Conservation (phyloP, 2,329 filamentous ascomycete species). For the Xylaria sp. region DNA sequence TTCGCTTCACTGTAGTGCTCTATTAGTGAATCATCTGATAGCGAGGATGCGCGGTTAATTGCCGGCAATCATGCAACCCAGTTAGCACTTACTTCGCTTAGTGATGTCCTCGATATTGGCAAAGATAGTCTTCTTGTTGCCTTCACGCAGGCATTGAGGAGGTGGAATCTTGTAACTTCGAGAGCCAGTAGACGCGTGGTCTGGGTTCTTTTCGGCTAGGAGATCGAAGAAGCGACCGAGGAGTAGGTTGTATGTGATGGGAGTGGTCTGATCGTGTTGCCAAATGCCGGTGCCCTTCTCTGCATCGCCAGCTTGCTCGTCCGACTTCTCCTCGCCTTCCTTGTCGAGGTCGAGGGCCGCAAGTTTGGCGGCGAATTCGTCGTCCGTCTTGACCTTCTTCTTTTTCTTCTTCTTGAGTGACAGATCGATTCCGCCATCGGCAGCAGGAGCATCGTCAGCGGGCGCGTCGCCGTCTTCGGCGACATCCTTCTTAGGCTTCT, state of each 20-base stretch:
- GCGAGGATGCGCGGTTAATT: background rate
- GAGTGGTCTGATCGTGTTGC: slow-evolving; percentile 80
- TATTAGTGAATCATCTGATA: slow-evolving; percentile 17
- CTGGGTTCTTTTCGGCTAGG: slow-evolving; percentile 94
- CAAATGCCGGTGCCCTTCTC: slow-evolving; percentile 91
- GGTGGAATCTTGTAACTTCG: slow-evolving; percentile 99
- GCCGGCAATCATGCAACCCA: background rate
- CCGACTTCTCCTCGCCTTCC: slow-evolving; percentile 59
- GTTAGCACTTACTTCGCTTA: slow-evolving; percentile 73
- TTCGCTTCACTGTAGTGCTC: slow-evolving; percentile 78
- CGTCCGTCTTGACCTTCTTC: slow-evolving; percentile 58
- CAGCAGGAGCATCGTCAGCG: slow-evolving; percentile 68
- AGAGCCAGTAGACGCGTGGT: slow-evolving; percentile 86
- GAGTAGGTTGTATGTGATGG: slow-evolving; percentile 86
- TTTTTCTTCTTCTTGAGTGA: slow-evolving; percentile 88
- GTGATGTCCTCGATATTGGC: slow-evolving; percentile 99
- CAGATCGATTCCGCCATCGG: slow-evolving; percentile 67
- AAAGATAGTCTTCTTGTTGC: slow-evolving; percentile 99
- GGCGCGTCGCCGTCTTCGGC: slow-evolving; percentile 62
- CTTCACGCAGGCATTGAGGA: slow-evolving; percentile 98
- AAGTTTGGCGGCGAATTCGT: slow-evolving; percentile 67
- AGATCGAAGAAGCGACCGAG: slow-evolving; percentile 94
- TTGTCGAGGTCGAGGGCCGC: slow-evolving; percentile 72
- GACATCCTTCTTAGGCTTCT: slow-evolving; percentile 66
- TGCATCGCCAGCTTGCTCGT: slow-evolving; percentile 76